Evolutionary conservation across 2,329 filamentous ascomycete genomes (phyloP), one percentile per base, ranked within the genome.

Genomic region (Emergomyces africanus): DNA sequence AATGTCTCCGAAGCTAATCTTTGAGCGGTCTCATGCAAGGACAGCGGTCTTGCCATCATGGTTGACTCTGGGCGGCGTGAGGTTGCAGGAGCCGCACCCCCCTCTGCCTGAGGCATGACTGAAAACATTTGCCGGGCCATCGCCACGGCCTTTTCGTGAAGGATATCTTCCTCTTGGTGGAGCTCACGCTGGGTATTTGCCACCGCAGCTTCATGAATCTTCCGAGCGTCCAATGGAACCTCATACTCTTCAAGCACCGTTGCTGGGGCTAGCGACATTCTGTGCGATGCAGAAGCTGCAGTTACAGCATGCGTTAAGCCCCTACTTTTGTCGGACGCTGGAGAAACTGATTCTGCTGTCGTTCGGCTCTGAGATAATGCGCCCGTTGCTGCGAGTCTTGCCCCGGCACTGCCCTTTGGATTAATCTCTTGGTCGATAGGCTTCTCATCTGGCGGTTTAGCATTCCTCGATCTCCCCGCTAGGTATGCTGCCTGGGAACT

Each of bases 51-150:
- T 67, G 62, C 15, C n/a, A 54, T 41, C n/a, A 35, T 37, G n/a
- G 51, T 15, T 39, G 33, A 3, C 51, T 6, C 33, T 12, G 4
- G 14, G 18, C 23, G 28, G 62, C 57, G 28, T 42, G 49, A n/a
- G 60, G 30, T 44, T 59, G 61, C 10, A 25, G 59, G 62, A 30
- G 62, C 64, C 5, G 75, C 74, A 63, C 78, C 75, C 14, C 83
- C 80, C 2, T 79, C 80, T 61, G 80, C 82, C 62, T 89, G 83
- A 65, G 90, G 85, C 39, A 83, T 78, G 1, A 61, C 23, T 14
- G 77, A 81, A 67, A 89, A 95, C 83, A 95, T 90, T 66, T 85
- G 82, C 72, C 86, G 86, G 5, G 90, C 89, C 88, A 95, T 92
- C 15, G 86, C 87, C 2, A 95, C 77, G 5, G 90, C 89, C 15